A percentile compares a stretch with the other conserved stretches of the same genome.
phyloP scores from a whole-genome alignment of 1,284 basidiomycete species.

The Leccinum olivaceoglutinosum region DNA sequence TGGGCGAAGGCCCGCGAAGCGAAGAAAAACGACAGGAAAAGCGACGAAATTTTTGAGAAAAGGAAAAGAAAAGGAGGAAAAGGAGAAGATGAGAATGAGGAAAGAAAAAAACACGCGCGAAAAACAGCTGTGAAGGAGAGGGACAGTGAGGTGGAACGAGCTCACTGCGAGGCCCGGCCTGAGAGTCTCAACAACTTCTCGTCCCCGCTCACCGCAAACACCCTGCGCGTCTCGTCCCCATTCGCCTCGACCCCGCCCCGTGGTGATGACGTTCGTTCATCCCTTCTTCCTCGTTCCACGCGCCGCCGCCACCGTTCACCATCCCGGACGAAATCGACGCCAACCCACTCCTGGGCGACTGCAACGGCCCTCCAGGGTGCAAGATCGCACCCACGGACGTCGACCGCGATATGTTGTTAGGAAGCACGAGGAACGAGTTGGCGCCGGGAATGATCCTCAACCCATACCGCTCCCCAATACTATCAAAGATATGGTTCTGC shows the following conservation, averaged over 20 bases:
- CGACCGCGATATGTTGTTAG: constrained; percentile 78
- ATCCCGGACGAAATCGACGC: neutral
- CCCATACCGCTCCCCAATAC: constrained; percentile 75
- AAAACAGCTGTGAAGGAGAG: no score
- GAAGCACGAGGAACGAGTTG: constrained; percentile 78
- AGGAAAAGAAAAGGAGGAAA: no score
- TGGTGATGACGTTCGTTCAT: neutral
- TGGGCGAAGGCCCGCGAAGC: no score
- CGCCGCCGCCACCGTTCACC: neutral
- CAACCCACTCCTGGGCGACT: constrained; percentile 38
- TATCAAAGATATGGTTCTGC: constrained; percentile 87
- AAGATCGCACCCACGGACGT: constrained; percentile 69
- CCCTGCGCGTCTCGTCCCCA: constrained; percentile 48
- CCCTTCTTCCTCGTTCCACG: neutral
- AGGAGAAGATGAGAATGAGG: no score
- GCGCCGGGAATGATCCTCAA: constrained; percentile 75
- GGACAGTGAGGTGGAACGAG: no score
- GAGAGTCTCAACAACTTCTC: constrained; percentile 60
- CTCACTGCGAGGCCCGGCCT: no score
- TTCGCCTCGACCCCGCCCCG: neutral
- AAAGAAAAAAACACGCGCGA: no score
- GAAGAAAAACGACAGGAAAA: no score
- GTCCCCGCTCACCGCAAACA: constrained; percentile 66
- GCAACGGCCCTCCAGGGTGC: constrained; percentile 60
- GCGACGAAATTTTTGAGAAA: no score